Evolutionary conservation across 805 yeast genomes (phyloP).

Genomic region (Lipomyces oligophaga): DNA sequence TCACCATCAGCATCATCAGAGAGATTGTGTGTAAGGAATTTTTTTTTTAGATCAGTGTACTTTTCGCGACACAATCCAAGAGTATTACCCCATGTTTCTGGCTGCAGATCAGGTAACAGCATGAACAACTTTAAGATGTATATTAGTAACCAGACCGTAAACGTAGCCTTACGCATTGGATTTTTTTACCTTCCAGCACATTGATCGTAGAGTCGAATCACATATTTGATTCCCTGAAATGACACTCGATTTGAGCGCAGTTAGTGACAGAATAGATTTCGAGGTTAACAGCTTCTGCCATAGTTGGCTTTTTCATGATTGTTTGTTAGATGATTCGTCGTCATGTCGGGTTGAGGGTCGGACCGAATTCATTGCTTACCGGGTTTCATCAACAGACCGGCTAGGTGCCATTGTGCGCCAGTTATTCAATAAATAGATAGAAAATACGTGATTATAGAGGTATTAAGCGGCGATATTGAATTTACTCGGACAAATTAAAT

Average conservation of each 20-base stretch:
- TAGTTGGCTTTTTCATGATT: background rate
- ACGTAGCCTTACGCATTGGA: background rate
- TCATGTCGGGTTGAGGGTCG: too few species aligned
- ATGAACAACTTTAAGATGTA: slow-evolving; percentile 11
- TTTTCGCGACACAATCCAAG: slow-evolving; percentile 13
- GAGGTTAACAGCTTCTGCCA: slow-evolving; percentile 18
- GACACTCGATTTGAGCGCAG: slow-evolving; percentile 21
- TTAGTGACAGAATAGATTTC: slow-evolving; percentile 11
- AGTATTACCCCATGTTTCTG: slow-evolving; percentile 24
- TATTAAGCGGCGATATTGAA: too few species aligned
- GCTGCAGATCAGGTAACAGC: slow-evolving; percentile 25
- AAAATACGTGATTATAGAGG: too few species aligned
- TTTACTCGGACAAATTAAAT: too few species aligned
- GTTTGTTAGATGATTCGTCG: too few species aligned
- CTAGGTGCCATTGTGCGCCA: too few species aligned
- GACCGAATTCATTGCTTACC: too few species aligned
- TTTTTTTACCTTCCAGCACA: slow-evolving; percentile 24
- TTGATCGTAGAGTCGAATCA: slow-evolving; percentile 20
- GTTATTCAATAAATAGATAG: too few species aligned
- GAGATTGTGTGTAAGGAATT: slow-evolving; percentile 16
- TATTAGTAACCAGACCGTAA: background rate
- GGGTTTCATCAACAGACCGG: too few species aligned
- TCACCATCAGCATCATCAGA: slow-evolving; percentile 11
- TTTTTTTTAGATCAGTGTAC: slow-evolving; percentile 15
- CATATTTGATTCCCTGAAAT: slow-evolving; percentile 17